Evolutionary conservation across 169 alveolate genomes (phyloP), one percentile per base, ranked within the genome.

Genomic region (Eimeria sp.): DNA sequence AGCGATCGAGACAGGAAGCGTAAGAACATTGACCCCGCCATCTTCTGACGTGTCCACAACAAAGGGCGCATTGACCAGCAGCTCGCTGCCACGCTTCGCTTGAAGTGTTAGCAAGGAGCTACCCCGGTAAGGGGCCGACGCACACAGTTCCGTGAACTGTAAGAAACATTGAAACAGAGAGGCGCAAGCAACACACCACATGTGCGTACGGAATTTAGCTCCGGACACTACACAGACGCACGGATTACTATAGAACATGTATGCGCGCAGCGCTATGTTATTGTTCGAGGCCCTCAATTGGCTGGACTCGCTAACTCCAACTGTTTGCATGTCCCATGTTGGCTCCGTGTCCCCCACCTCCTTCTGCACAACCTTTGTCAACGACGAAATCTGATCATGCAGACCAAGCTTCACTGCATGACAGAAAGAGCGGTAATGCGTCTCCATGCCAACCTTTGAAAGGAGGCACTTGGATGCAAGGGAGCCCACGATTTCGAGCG

Each of bases 1-100:
- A 11, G 98, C 98, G 43, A 98, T 95, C n/a, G 98, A 97, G 64
- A 98, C 97, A 43, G 99, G 99, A 68, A 98, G 96, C 9, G 99
- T 98, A 97, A 98, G 97, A 49, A 98, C 97, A 87, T 97, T 98
- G 62, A 98, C 97, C 40, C 98, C 98, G 16, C 97, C 97, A 58
- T 97, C 97, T 56, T 97, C 98, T 71, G 97, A 77, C 33, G 98
- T 98, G 95, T 97, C 97, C 46, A 97, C 97, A 37, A 97, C 97
- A 71, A 98, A 95, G 16, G 99, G 99, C 54, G 98, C 97, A 93
- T 98, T 98, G 56, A 98, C 98, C 91, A 98, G 95, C 71, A 98
- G 95, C 90, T 98, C 99, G 85, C 99, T 97, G 46, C 99, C 99
- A 40, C 98, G 95, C 68, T 97, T 89, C 96, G 97, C 95, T 95